A percentile compares a stretch with the other conserved stretches of the same genome.
Conservation (phyloP, 2,329 filamentous ascomycete species). For the Zymoseptoria passerinii region DNA sequence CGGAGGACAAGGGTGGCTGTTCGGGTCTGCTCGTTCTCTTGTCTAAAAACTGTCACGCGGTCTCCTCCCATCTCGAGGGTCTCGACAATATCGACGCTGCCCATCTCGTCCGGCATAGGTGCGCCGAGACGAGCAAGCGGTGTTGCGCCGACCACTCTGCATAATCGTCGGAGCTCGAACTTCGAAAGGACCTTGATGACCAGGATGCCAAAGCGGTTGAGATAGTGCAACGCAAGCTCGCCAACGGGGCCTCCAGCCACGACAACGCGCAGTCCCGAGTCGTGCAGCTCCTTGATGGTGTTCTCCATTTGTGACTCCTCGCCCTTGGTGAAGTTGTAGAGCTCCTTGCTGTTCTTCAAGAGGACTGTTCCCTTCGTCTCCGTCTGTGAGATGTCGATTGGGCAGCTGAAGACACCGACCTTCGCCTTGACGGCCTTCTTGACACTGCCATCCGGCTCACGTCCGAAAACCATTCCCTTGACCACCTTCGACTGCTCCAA, state of each 20-base stretch:
- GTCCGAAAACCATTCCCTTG: conserved; percentile 96
- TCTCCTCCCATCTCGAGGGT: conserved; percentile 96
- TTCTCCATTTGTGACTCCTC: conserved; percentile 89
- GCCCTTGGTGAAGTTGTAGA: conserved; percentile 96
- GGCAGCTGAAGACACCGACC: conserved; percentile 93
- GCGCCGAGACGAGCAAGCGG: conserved; percentile 92
- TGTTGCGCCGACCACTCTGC: conserved; percentile 91
- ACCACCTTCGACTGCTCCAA: conserved; percentile 90
- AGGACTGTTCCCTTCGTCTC: conserved; percentile 98
- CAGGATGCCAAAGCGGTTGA: conserved; percentile 93
- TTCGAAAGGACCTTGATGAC: conserved; percentile 97
- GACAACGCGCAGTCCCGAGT: conserved; percentile 85
- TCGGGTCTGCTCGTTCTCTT: conserved; percentile 85
- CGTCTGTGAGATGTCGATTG: conserved; percentile 90
- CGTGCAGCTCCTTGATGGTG: conserved; percentile 88
- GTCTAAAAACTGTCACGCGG: conserved; percentile 94
- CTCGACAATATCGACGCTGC: conserved; percentile 86
- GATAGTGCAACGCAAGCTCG: conserved; percentile 92
- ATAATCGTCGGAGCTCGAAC: conserved; percentile 90
- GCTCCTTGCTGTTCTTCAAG: conserved; percentile 94
- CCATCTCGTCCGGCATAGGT: conserved; percentile 99
- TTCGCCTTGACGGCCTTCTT: conserved; percentile 92
- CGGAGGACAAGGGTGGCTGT: conserved; percentile 91
- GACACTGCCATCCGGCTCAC: conserved; percentile 79
- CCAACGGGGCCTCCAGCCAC: conserved; percentile 90